A percentile compares a stretch with the other conserved stretches of the same genome.
These are phyloP conservation scores for Zarea fungicola DNA, from an alignment of 2,329 filamentous ascomycete genomes.

Conservation along the genomic window DNA sequence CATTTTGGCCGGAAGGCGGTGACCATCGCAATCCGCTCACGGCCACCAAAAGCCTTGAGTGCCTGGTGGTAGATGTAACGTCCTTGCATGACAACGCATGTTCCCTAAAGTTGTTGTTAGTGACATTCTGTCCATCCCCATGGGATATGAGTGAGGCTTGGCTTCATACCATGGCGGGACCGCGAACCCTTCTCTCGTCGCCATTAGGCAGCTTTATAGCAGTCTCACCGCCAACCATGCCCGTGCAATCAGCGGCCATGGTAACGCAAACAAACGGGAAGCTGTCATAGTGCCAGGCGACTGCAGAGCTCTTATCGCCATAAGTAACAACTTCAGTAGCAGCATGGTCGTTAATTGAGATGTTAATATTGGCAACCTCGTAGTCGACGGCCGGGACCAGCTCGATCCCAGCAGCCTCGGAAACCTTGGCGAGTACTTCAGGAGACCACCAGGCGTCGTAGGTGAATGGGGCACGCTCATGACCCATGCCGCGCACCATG, in stretches of 20 bases:
- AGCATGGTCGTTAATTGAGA: conserved; percentile 45
- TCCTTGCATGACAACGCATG: conserved; percentile 60
- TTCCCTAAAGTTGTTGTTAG: conserved; percentile 40
- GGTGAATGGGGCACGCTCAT: conserved; percentile 57
- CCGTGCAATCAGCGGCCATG: conserved; percentile 59
- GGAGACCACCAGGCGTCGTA: conserved; percentile 45
- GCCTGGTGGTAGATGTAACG: conserved; percentile 63
- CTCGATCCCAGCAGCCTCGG: conserved; percentile 49
- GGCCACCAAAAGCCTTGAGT: conserved; percentile 50
- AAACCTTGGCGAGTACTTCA: conserved; percentile 41
- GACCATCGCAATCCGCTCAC: conserved; percentile 61
- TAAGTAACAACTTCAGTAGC: background rate
- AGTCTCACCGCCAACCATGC: conserved; percentile 62
- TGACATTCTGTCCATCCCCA: background rate
- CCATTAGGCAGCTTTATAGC: conserved; percentile 50
- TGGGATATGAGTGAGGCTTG: conserved; percentile 17
- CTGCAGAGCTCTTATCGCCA: conserved; percentile 40
- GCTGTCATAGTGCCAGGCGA: conserved; percentile 60
- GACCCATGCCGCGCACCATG: conserved; percentile 44
- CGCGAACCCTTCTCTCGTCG: conserved; percentile 52
- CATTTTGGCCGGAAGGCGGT: conserved; percentile 59
- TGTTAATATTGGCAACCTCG: conserved; percentile 52
- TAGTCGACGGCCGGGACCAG: conserved; percentile 48
- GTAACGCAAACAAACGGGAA: conserved; percentile 66
- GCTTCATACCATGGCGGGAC: conserved; percentile 51